These are phyloP conservation scores for Chlamydomonas schloesseri DNA, from an alignment of 139 green algal species.

Conservation along the genomic window DNA sequence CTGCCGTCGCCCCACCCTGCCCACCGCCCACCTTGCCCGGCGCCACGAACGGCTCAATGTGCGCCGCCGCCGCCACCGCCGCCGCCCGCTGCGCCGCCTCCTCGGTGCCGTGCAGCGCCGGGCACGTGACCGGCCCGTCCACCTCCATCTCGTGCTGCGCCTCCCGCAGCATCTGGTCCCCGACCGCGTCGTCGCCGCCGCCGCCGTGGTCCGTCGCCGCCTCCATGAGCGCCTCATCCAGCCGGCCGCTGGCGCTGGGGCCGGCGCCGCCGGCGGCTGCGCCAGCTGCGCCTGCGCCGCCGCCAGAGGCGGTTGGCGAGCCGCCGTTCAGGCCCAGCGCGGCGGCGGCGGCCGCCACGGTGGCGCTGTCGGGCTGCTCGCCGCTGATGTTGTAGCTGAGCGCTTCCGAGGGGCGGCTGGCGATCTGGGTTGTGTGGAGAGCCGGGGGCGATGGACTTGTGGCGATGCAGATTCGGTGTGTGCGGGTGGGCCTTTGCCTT, in stretches of 20 bases:
- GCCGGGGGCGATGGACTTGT: too few relatives aligned
- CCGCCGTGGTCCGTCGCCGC: background rate
- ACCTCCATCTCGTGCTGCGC: constrained; percentile 28
- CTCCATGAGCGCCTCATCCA: background rate
- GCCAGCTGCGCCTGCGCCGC: background rate
- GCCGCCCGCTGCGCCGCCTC: constrained; percentile 20
- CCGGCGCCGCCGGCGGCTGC: background rate
- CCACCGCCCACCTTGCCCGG: background rate
- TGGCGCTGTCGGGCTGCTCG: background rate
- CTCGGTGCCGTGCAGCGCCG: background rate
- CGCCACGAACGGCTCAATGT: background rate
- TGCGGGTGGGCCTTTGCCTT: too few relatives aligned
- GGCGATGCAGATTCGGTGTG: too few relatives aligned
- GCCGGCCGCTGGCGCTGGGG: background rate
- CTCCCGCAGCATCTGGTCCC: background rate
- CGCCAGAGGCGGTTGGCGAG: background rate
- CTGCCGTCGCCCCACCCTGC: too few relatives aligned
- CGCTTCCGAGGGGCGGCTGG: constrained; percentile 8
- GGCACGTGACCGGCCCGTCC: constrained; percentile 20
- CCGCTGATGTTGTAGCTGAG: background rate
- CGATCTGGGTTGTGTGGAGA: constrained; percentile 3
- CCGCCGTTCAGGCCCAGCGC: background rate
- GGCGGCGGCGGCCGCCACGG: background rate
- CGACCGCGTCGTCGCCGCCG: background rate
- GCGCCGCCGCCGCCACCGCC: constrained; percentile 8